These are phyloP conservation scores for Penicillium cosmopolitanum DNA, from an alignment of 495 filamentous ascomycete genomes.

Conservation along the genomic window DNA sequence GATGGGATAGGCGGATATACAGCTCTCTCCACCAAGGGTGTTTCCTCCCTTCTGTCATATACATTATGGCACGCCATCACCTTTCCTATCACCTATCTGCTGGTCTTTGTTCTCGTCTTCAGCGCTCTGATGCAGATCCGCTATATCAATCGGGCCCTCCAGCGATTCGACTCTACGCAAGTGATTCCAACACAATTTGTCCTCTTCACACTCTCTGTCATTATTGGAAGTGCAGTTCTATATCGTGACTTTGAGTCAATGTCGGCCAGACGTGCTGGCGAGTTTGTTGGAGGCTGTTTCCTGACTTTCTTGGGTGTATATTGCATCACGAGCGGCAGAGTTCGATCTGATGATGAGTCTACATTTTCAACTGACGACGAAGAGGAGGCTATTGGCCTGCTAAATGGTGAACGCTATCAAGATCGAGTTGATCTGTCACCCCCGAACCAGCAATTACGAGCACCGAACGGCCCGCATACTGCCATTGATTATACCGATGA, in stretches of 20 bases:
- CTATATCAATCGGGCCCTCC: conserved; percentile 92
- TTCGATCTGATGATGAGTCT: conserved; percentile 48
- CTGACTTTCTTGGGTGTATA: conserved; percentile 95
- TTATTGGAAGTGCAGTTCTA: conserved; percentile 87
- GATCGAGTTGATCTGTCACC: conserved; percentile 44
- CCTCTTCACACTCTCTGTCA: conserved; percentile 92
- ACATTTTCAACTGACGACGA: conserved; percentile 51
- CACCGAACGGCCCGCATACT: conserved; percentile 21
- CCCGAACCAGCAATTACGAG: conserved; percentile 24
- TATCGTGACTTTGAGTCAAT: conserved; percentile 93
- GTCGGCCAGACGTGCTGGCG: conserved; percentile 64
- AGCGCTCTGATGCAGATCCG: conserved; percentile 95
- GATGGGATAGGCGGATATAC: conserved; percentile 78
- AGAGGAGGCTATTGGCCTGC: conserved; percentile 51
- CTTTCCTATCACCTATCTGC: conserved; percentile 87
- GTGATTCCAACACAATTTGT: conserved; percentile 98
- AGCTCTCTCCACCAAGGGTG: conserved; percentile 91
- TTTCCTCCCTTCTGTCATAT: conserved; percentile 90
- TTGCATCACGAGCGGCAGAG: conserved; percentile 75
- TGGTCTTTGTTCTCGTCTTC: conserved; percentile 72
- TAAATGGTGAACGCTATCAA: conserved; percentile 46
- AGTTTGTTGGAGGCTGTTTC: conserved; percentile 87
- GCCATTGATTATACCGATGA: conserved; percentile 23
- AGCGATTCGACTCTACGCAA: conserved; percentile 93
- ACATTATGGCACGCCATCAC: conserved; percentile 85